Percentiles rank a stretch among this genome's conserved stretches.
Conservation (phyloP, 2,329 filamentous ascomycete species). For the Verticillium tricorpus region DNA sequence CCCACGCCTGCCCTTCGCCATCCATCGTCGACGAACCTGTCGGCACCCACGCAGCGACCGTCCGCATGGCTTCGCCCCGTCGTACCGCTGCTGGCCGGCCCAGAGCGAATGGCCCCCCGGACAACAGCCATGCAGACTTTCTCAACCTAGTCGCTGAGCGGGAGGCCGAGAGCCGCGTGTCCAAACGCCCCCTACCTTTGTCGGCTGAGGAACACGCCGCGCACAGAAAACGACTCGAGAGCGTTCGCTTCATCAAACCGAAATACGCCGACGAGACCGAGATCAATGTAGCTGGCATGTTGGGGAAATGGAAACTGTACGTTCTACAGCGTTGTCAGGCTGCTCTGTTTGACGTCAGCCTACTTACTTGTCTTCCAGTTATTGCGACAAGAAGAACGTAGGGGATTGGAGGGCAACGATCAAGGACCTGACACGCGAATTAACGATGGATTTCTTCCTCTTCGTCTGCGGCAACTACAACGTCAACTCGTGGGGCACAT, state of each 20-base stretch:
- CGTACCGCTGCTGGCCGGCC: neutral
- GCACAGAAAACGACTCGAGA: conserved; percentile 13
- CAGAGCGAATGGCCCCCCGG: neutral
- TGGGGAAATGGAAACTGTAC: conserved; percentile 17
- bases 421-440: conserved; percentile 11
- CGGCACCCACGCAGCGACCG: neutral
- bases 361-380: conserved; percentile 1
- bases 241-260: conserved; percentile 14
- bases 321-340: neutral
- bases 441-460: conserved; percentile 20
- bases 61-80: neutral
- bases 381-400: conserved; percentile 15
- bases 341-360: conserved; percentile 1
- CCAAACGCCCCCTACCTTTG: conserved; percentile 10
- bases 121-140: conserved; percentile 8
- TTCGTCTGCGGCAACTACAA: conserved; percentile 17
- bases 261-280: conserved; percentile 15
- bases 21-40: neutral
- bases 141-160: conserved; percentile 4
- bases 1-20: neutral
- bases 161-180: neutral
- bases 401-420: conserved; percentile 15
- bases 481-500: conserved; percentile 17
- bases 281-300: conserved; percentile 18
- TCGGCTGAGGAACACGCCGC: conserved; percentile 14